These are phyloP conservation scores for Chaetomium globosum DNA, from an alignment of 2,329 filamentous ascomycete genomes.

Conservation along the genomic window DNA sequence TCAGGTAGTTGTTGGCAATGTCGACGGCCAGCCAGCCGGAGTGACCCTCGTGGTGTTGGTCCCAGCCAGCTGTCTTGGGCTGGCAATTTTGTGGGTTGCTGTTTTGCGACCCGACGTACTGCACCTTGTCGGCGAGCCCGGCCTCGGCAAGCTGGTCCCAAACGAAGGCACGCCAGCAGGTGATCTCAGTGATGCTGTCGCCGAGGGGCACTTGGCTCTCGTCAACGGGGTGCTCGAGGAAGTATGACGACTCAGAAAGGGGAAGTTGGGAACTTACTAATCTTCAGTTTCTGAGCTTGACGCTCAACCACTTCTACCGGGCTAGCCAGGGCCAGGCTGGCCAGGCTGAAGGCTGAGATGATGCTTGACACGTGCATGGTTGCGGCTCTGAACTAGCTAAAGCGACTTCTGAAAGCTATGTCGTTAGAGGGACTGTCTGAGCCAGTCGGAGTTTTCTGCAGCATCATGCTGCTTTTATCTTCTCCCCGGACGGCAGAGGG, in stretches of 20 bases:
- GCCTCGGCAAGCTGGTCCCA: slow-evolving; percentile 46
- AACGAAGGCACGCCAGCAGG: slow-evolving; percentile 49
- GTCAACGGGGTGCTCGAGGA: not conserved
- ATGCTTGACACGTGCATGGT: slow-evolving; percentile 30
- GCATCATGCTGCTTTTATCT: not conserved
- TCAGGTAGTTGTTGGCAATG: slow-evolving; percentile 48
- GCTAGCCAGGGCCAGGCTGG: slow-evolving; percentile 23
- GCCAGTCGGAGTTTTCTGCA: not conserved
- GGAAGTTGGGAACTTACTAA: slow-evolving; percentile 32
- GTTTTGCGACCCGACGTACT: slow-evolving; percentile 49
- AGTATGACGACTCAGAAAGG: not conserved
- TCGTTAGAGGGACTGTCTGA: not conserved
- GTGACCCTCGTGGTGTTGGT: slow-evolving; percentile 50
- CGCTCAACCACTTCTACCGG: slow-evolving; percentile 29
- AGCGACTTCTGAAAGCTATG: not conserved
- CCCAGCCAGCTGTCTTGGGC: slow-evolving; percentile 42
- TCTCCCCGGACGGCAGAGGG: not conserved
- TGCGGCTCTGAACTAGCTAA: not conserved
- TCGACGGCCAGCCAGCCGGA: slow-evolving; percentile 49
- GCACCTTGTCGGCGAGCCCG: slow-evolving; percentile 42
- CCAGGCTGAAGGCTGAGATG: slow-evolving; percentile 26
- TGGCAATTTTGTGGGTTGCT: slow-evolving; percentile 46
- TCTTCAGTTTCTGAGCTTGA: slow-evolving; percentile 32
- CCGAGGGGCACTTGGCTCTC: slow-evolving; percentile 45
- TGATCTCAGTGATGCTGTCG: slow-evolving; percentile 51